Evolutionary conservation across 148 eudicot species (phyloP).

Genomic region (Limonium bicolor): DNA sequence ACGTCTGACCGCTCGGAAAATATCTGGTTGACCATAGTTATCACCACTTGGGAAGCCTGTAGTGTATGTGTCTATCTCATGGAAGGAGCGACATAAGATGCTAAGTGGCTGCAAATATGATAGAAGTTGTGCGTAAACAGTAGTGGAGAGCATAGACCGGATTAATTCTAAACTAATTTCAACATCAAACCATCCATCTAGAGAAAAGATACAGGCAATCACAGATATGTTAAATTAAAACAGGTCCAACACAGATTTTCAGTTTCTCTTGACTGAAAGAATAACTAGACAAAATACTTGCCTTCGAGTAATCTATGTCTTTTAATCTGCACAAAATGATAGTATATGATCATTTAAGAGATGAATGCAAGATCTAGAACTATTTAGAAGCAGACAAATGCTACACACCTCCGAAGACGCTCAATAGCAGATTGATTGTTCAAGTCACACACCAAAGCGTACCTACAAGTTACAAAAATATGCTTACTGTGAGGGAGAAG

Average conservation of each 20-base stretch:
- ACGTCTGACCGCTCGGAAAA: slow-evolving; percentile 71
- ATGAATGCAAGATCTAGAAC: background rate
- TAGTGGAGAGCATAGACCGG: background rate
- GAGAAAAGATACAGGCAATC: no score
- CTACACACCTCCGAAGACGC: slow-evolving; percentile 64
- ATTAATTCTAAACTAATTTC: no score
- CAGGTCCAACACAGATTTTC: no score
- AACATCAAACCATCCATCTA: no score
- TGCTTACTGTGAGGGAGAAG: background rate
- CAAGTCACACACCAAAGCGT: slow-evolving; percentile 77
- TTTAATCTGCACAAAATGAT: slow-evolving; percentile 48
- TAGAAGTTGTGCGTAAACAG: slow-evolving; percentile 6
- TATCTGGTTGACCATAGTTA: slow-evolving; percentile 44
- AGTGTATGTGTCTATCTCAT: slow-evolving; percentile 70
- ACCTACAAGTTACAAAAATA: slow-evolving; percentile 21
- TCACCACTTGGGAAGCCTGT: slow-evolving; percentile 80
- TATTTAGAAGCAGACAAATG: background rate
- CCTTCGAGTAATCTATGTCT: slow-evolving; percentile 55
- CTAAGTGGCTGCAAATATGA: slow-evolving; percentile 68
- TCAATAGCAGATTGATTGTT: slow-evolving; percentile 54
- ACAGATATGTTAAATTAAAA: no score
- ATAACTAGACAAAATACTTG: no score
- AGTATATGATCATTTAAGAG: slow-evolving; percentile 2
- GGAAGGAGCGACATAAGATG: slow-evolving; percentile 68
- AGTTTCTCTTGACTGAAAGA: no score